A percentile compares a stretch with the other conserved stretches of the same genome.
These are phyloP conservation scores for Dipteronia dyeriana DNA, from an alignment of 345 rosid genomes.

Conservation along the genomic window DNA sequence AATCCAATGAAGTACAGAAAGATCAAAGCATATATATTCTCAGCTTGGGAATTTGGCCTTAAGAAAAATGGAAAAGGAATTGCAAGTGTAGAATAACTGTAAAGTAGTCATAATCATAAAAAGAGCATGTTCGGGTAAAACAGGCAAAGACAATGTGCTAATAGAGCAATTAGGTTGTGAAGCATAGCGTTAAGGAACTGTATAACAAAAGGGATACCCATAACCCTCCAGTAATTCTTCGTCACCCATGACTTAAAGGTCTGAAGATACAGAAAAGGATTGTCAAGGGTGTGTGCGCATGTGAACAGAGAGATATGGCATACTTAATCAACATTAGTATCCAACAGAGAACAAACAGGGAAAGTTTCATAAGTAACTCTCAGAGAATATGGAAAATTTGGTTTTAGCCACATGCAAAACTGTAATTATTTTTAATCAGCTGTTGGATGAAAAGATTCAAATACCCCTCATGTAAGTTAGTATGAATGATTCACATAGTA, in stretches of 20 bases:
- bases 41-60: neutral
- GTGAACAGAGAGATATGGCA: neutral
- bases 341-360: neutral
- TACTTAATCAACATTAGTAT: neutral
- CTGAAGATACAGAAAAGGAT: neutral
- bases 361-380: too few species aligned
- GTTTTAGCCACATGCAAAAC: too few species aligned
- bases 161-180: neutral
- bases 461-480: too few species aligned
- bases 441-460: too few species aligned
- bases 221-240: neutral
- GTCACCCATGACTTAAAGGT: neutral
- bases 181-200: neutral
- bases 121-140: neutral
- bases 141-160: neutral
- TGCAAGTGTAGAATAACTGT: neutral
- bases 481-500: too few species aligned
- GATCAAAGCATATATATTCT: neutral
- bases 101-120: neutral
- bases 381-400: too few species aligned
- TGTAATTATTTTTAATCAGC: too few species aligned
- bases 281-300: neutral
- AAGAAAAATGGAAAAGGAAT: neutral
- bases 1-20: neutral
- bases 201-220: neutral